A percentile compares a stretch with the other conserved stretches of the same genome.
These are phyloP conservation scores for Ogataea hybrid DNA, from an alignment of 1,139 yeast species.

Conservation along the genomic window DNA sequence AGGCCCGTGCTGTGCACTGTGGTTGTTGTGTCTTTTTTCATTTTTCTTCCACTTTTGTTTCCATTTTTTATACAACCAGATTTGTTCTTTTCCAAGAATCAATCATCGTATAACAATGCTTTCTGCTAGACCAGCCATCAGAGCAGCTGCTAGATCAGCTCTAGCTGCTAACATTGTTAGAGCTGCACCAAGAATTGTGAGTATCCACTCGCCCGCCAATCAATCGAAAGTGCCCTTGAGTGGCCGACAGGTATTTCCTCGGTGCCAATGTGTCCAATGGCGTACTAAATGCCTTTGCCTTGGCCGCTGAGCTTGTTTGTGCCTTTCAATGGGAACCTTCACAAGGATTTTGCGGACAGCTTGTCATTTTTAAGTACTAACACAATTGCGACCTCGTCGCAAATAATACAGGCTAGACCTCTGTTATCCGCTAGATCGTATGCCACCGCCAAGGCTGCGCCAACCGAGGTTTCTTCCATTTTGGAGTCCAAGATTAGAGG, in stretches of 20 bases:
- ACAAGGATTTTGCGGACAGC: not conserved
- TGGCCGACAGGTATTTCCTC: not conserved
- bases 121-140: conserved; percentile 79
- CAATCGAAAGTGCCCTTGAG: not conserved
- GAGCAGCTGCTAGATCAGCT: conserved; percentile 79
- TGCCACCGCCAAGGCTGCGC: conserved; percentile 97
- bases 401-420: conserved; percentile 62
- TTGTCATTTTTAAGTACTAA: conserved; percentile 14
- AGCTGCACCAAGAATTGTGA: conserved; percentile 59
- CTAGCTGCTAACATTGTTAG: conserved; percentile 59
- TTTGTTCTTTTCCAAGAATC: conserved; percentile 14
- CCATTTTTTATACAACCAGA: conserved; percentile 14
- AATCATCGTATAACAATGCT: conserved; percentile 45
- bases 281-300: not conserved
- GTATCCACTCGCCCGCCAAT: conserved; percentile 31
- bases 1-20: conserved; percentile 1
- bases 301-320: not conserved
- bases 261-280: conserved; percentile 5
- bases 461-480: conserved; percentile 99
- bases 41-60: conserved; percentile 14
- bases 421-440: conserved; percentile 59
- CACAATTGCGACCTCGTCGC: conserved; percentile 13
- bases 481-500: conserved; percentile 99
- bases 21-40: conserved; percentile 11
- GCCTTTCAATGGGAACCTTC: not conserved